Conservation (phyloP, 352 stramenopile genomes). For the Pythium dissimile region DNA sequence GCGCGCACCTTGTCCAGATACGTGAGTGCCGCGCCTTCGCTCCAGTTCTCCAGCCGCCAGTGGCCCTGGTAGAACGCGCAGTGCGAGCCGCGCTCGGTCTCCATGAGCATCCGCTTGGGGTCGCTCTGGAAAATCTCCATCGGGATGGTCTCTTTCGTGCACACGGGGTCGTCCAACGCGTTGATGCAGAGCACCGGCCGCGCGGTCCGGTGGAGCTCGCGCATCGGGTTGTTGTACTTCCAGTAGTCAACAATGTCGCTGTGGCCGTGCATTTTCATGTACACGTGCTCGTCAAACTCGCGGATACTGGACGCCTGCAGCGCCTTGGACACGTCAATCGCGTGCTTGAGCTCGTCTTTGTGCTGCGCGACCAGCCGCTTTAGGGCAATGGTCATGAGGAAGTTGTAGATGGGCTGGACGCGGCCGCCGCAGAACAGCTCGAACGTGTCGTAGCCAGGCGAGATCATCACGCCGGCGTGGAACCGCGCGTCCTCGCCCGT, state of each 20-base stretch:
- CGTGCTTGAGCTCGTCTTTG: conserved; percentile 31
- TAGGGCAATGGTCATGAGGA: conserved; percentile 72
- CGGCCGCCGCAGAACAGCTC: conserved; percentile 64
- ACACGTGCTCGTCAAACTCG: conserved; percentile 77
- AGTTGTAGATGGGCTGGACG: conserved; percentile 69
- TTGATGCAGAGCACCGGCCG: conserved; percentile 73
- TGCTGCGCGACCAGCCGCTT: conserved; percentile 66
- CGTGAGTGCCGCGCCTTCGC: conserved; percentile 45
- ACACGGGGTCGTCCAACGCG: conserved; percentile 75
- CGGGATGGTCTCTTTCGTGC: conserved; percentile 69
- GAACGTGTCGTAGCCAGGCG: conserved; percentile 69
- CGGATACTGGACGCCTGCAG: conserved; percentile 48
- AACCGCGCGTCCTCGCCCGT: conserved; percentile 50
- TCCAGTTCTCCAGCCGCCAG: conserved; percentile 65
- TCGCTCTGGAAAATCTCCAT: conserved; percentile 51
- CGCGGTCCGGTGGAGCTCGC: conserved; percentile 42
- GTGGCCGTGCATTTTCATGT: conserved; percentile 82
- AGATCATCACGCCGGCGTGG: conserved; percentile 61
- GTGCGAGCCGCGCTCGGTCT: conserved; percentile 58
- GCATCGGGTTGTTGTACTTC: conserved; percentile 77
- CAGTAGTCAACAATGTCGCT: conserved; percentile 61
- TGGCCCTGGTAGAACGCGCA: conserved; percentile 77
- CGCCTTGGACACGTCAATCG: conserved; percentile 46
- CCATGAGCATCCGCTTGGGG: conserved; percentile 48
- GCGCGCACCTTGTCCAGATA: conserved; percentile 63